Conservation (phyloP, 1,284 basidiomycete species). For the Somion occarium region DNA sequence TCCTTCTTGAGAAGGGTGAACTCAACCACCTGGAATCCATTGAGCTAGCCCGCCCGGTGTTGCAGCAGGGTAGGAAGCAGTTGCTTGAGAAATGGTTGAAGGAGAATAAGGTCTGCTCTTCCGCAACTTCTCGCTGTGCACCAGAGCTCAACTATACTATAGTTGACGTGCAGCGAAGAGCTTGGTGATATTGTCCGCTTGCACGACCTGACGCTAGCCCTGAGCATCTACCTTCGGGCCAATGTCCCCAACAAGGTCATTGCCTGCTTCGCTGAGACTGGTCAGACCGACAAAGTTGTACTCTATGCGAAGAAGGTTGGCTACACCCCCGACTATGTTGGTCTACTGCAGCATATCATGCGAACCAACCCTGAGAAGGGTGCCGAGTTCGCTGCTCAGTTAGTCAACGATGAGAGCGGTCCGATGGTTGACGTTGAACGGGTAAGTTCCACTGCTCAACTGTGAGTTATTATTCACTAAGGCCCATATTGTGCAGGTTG, state of each 20-base stretch:
- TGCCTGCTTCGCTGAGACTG: slow-evolving; percentile 98
- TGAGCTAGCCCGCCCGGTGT: slow-evolving; percentile 93
- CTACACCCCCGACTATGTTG: slow-evolving; percentile 91
- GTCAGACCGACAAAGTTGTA: slow-evolving; percentile 98
- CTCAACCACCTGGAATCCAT: slow-evolving; percentile 96
- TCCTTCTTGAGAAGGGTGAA: slow-evolving; percentile 95
- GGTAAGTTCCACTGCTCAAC: no score
- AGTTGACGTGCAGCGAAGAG: slow-evolving; percentile 98
- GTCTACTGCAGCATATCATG: slow-evolving; percentile 96
- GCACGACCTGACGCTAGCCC: slow-evolving; percentile 97
- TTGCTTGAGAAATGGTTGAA: slow-evolving; percentile 99
- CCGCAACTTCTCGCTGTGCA: no score
- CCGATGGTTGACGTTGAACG: slow-evolving; percentile 93
- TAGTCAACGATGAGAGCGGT: slow-evolving; percentile 92
- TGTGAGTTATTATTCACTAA: slow-evolving; percentile 9
- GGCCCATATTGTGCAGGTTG: slow-evolving; percentile 67
- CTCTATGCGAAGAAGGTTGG: slow-evolving; percentile 98
- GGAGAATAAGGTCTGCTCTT: slow-evolving; percentile 83
- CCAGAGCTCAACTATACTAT: no score
- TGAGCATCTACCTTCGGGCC: slow-evolving; percentile 97
- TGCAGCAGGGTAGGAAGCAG: slow-evolving; percentile 96
- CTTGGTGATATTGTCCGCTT: slow-evolving; percentile 95
- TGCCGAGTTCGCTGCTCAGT: slow-evolving; percentile 94
- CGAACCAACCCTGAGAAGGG: slow-evolving; percentile 97
- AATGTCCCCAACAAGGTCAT: slow-evolving; percentile 99